These are phyloP conservation scores for Ogataea nonfermentans DNA, from an alignment of 805 yeast genomes.

Conservation along the genomic window DNA sequence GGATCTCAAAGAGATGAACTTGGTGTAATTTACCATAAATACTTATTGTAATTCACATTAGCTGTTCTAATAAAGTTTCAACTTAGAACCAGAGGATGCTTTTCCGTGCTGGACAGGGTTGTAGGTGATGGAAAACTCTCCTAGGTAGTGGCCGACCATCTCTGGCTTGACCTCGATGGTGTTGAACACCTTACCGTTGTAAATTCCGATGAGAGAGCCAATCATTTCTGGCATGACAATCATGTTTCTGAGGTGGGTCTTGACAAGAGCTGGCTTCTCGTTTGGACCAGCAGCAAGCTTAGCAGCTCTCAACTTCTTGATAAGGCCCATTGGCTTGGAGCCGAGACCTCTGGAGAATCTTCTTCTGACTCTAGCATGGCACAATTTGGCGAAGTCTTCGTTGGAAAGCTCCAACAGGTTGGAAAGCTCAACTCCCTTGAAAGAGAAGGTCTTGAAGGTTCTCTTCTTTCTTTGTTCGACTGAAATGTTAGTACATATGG, in stretches of 20 bases:
- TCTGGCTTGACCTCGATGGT: slow-evolving; percentile 98
- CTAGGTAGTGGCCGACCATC: slow-evolving; percentile 99
- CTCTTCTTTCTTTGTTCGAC: slow-evolving; percentile 74
- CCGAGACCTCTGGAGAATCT: slow-evolving; percentile 98
- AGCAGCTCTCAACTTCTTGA: slow-evolving; percentile 97
- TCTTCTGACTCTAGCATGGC: slow-evolving; percentile 99
- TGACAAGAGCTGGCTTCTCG: slow-evolving; percentile 97
- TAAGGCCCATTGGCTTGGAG: slow-evolving; percentile 91
- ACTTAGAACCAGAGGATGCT: slow-evolving; percentile 38
- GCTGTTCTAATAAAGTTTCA: slow-evolving; percentile 35
- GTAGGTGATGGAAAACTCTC: slow-evolving; percentile 99
- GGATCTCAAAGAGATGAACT: slow-evolving; percentile 59
- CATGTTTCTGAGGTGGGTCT: slow-evolving; percentile 99
- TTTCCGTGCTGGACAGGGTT: slow-evolving; percentile 99
- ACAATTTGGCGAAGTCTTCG: slow-evolving; percentile 95
- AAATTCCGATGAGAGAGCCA: slow-evolving; percentile 97
- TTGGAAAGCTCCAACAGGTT: slow-evolving; percentile 90
- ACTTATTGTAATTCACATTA: slow-evolving; percentile 14
- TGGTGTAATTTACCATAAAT: slow-evolving; percentile 37
- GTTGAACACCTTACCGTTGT: slow-evolving; percentile 99
- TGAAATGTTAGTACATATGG: slow-evolving; percentile 32
- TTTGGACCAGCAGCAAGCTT: slow-evolving; percentile 84
- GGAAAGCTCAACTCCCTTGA: slow-evolving; percentile 97
- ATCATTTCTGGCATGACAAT: slow-evolving; percentile 99
- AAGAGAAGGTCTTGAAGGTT: slow-evolving; percentile 93